Evolutionary conservation across 371 early-diverging fungal genomes (phyloP).

Genomic region (Syncephalastrum contaminatum): DNA sequence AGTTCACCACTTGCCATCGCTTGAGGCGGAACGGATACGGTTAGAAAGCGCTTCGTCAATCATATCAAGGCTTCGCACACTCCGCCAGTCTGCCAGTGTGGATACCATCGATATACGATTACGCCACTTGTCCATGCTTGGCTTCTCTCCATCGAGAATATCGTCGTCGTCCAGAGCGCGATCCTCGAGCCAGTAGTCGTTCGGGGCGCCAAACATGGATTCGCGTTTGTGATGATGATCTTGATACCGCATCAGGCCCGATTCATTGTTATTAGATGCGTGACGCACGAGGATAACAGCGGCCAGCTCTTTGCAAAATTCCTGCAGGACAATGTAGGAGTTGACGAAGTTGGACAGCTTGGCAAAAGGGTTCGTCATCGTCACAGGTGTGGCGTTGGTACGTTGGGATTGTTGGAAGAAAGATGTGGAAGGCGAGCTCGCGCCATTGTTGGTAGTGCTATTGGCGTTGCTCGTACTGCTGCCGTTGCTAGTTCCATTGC

Average conservation of each 20-base stretch:
- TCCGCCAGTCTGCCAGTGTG: constrained; percentile 41
- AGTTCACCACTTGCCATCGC: constrained; percentile 17
- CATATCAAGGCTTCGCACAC: constrained; percentile 43
- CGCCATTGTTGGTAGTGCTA: constrained; percentile 9
- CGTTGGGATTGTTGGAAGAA: constrained; percentile 48
- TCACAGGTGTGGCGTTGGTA: constrained; percentile 51
- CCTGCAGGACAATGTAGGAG: constrained; percentile 62
- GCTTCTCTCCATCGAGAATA: constrained; percentile 14
- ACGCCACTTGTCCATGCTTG: constrained; percentile 45
- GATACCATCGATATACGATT: constrained; percentile 48
- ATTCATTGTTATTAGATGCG: constrained; percentile 40
- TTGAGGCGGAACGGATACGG: constrained; percentile 33
- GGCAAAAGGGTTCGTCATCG: constrained; percentile 54
- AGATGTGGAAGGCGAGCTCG: constrained; percentile 34
- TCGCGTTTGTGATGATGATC: constrained; percentile 25
- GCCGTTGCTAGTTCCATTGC: background rate
- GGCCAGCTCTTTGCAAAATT: constrained; percentile 67
- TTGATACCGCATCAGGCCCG: constrained; percentile 29
- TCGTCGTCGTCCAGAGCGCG: constrained; percentile 26
- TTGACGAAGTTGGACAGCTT: constrained; percentile 60
- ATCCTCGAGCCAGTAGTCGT: constrained; percentile 14
- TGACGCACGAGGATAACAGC: constrained; percentile 61
- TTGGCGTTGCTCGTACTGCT: background rate
- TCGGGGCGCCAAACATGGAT: constrained; percentile 25
- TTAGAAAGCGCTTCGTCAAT: constrained; percentile 46